Percentiles rank a stretch among this genome's conserved stretches.
Evolutionary conservation across 1,284 basidiomycete species (phyloP).

Genomic region (Trichosporon sp.): DNA sequence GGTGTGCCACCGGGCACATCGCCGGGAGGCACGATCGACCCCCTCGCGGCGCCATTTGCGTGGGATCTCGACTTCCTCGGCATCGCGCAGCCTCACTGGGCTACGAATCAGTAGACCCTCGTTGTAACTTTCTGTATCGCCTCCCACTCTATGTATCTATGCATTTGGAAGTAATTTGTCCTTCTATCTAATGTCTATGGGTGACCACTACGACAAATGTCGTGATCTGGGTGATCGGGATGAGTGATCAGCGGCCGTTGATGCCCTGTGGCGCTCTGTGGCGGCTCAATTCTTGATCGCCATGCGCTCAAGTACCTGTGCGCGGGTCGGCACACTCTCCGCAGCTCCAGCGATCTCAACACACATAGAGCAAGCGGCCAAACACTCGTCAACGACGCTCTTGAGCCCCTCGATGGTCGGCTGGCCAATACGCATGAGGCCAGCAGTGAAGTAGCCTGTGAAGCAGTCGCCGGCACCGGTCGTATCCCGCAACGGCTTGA

Average conservation of each 20-base stretch:
- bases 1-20: not conserved
- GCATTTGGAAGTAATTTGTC: not conserved
- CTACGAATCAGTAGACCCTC: not conserved
- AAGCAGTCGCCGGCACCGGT: constrained; percentile 49
- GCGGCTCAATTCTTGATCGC: not conserved
- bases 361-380: constrained; percentile 9
- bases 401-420: not conserved
- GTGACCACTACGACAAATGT: no score
- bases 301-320: constrained; percentile 1
- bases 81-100: constrained; percentile 1
- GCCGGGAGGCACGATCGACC: not conserved
- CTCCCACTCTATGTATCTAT: not conserved
- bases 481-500: constrained; percentile 39
- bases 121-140: not conserved
- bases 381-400: constrained; percentile 5
- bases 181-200: not conserved
- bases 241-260: not conserved
- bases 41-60: not conserved
- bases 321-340: constrained; percentile 7
- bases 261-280: not conserved
- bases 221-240: not conserved
- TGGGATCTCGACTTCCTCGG: constrained; percentile 16
- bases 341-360: constrained; percentile 9
- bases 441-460: constrained; percentile 46
- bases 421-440: constrained; percentile 32